Evolutionary conservation across 176 grass and related monocot genomes (phyloP).

Genomic region (Oryza coarctata): DNA sequence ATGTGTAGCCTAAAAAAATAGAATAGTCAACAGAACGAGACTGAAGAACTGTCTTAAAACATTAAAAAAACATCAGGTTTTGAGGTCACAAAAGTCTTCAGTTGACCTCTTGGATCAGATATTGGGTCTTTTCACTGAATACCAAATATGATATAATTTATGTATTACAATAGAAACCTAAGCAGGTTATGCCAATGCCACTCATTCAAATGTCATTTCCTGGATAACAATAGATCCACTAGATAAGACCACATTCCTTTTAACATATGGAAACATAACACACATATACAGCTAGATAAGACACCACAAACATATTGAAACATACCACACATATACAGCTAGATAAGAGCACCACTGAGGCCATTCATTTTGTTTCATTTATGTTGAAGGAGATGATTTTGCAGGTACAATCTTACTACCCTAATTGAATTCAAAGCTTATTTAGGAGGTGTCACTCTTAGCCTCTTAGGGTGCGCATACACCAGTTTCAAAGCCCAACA

Average conservation of each 20-base stretch:
- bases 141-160: neutral
- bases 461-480: neutral
- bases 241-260: neutral
- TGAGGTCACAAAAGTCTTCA: neutral
- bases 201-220: neutral
- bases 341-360: neutral
- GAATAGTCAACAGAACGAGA: neutral
- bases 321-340: neutral
- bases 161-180: neutral
- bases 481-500: neutral
- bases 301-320: neutral
- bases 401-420: neutral
- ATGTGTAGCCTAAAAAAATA: neutral
- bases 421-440: neutral
- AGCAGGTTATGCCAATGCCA: neutral
- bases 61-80: neutral
- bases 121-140: neutral
- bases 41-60: neutral
- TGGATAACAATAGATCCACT: neutral
- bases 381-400: neutral
- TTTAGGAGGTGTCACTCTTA: neutral
- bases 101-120: slow-evolving; percentile 6
- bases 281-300: neutral
- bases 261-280: neutral
- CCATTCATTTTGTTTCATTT: neutral